A percentile compares a stretch with the other conserved stretches of the same genome.
Evolutionary conservation across 495 filamentous ascomycete genomes (phyloP).

Genomic region (Antarctomyces pellizariae): DNA sequence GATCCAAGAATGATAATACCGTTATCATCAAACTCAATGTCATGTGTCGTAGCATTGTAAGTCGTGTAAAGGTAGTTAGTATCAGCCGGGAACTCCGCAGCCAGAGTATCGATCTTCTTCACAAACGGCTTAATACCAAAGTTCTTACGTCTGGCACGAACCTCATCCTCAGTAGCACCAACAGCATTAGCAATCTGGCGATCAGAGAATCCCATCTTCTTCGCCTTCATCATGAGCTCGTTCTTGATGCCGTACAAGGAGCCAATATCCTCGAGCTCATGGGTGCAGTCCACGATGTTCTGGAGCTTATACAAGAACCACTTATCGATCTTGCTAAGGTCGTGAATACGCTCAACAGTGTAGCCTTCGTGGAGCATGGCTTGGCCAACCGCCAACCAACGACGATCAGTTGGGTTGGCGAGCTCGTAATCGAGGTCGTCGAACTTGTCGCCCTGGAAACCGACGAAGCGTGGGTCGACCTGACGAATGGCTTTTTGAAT

Average conservation of each 20-base stretch:
- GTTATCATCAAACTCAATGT: constrained; percentile 88
- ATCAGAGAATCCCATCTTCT: constrained; percentile 95
- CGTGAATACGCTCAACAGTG: constrained; percentile 71
- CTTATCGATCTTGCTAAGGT: constrained; percentile 86
- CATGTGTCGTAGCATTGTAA: constrained; percentile 89
- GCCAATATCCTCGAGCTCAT: constrained; percentile 69
- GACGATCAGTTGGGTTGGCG: constrained; percentile 75
- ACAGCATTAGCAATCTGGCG: constrained; percentile 82
- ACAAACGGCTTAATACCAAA: constrained; percentile 80
- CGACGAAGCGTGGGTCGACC: constrained; percentile 76
- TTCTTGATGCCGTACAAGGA: constrained; percentile 68
- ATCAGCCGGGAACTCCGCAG: constrained; percentile 91
- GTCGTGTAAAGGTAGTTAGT: constrained; percentile 97
- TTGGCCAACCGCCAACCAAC: constrained; percentile 93
- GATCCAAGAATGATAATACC: constrained; percentile 74
- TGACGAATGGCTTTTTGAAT: constrained; percentile 96
- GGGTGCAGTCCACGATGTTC: constrained; percentile 79
- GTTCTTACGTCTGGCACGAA: constrained; percentile 60
- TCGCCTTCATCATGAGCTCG: constrained; percentile 68
- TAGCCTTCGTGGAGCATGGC: constrained; percentile 95
- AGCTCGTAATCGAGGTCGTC: constrained; percentile 80
- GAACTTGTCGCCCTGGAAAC: constrained; percentile 89
- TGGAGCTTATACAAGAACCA: constrained; percentile 97
- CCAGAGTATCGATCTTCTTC: constrained; percentile 94
- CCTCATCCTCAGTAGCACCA: constrained; percentile 65